Evolutionary conservation across 2,329 filamentous ascomycete species (phyloP), one percentile per base, ranked within the genome.

Genomic region (Grosmannia serpens): DNA sequence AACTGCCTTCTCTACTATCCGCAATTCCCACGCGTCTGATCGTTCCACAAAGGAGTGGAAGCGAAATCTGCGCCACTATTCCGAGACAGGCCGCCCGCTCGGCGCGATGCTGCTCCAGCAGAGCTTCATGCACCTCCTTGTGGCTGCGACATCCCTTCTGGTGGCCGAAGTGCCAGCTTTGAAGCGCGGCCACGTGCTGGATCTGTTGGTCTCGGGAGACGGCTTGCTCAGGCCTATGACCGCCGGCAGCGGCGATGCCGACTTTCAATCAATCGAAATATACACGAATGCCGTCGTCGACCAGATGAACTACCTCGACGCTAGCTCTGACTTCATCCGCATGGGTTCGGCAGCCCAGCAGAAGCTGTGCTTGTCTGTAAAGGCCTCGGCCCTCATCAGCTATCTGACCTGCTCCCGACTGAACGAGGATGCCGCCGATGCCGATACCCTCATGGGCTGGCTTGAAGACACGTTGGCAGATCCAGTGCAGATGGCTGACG

Each of bases 101-200:
- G 91, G 94, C 11, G 90, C 91, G 15, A 94, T 96, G 86, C 79
- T 97, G 7, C 73, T 99, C 26, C 91, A 96, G 69, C 84, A 89
- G 67, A 91, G 87, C 62, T 95, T 95, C 69, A 90, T 95, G 79
- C 86, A 84, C 70, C 81, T 97, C 35, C 78, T 96, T 15, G 86
- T 91, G 38, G 84, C 90, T 2, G 86, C 83, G 57, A 89, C 89
- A 2, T 88, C 89, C 17, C 78, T 92, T 31, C 75, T 92, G 61
- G 78, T 89, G 22, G 79, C 82, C 35, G 83, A 86, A 47, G 78
- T 80, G 7, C 74, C 80, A n/a, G 72, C 76, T 20, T 74, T 88
- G 44, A 78, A 79, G 56, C 77, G 81, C 47, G 76, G 77, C 17
- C 83, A 89, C 62, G 78, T 95, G 55, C 75, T 96, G 51, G 88